A percentile compares a stretch with the other conserved stretches of the same genome.
Evolutionary conservation across 495 filamentous ascomycete genomes (phyloP).

Genomic region (Pyronema omphalodes): DNA sequence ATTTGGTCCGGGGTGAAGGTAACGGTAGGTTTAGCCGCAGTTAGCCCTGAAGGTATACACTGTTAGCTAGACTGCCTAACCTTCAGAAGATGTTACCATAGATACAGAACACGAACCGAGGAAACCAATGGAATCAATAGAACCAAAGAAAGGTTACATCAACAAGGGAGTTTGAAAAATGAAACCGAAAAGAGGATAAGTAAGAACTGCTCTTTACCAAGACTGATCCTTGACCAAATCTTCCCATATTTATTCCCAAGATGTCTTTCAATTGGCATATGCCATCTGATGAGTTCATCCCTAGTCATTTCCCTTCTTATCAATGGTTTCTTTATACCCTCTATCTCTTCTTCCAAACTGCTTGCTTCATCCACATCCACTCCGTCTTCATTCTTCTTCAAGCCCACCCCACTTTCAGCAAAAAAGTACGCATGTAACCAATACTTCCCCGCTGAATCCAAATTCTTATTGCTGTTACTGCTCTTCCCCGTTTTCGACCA

Average conservation of each 20-base stretch:
- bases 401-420: conserved; percentile 16
- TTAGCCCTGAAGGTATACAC: conserved; percentile 8
- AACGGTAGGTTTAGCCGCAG: conserved; percentile 28
- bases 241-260: conserved; percentile 11
- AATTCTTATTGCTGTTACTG: neutral
- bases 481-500: conserved; percentile 1
- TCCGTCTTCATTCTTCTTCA: conserved; percentile 8
- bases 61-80: conserved; percentile 8
- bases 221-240: conserved; percentile 21
- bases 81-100: neutral
- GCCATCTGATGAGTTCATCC: conserved; percentile 18
- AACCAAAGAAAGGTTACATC: no score
- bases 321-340: neutral
- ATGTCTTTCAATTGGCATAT: conserved; percentile 17
- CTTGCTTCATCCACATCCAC: conserved; percentile 5
- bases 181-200: neutral
- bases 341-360: conserved; percentile 7
- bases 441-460: conserved; percentile 1
- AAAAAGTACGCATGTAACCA: conserved; percentile 15
- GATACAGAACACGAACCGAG: neutral
- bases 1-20: conserved; percentile 26
- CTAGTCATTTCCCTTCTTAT: conserved; percentile 12
- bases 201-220: conserved; percentile 6
- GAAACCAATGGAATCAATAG: no score
- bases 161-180: neutral